phyloP scores from a whole-genome alignment of 73 alveolate species.

The Paramecium caudatum region DNA sequence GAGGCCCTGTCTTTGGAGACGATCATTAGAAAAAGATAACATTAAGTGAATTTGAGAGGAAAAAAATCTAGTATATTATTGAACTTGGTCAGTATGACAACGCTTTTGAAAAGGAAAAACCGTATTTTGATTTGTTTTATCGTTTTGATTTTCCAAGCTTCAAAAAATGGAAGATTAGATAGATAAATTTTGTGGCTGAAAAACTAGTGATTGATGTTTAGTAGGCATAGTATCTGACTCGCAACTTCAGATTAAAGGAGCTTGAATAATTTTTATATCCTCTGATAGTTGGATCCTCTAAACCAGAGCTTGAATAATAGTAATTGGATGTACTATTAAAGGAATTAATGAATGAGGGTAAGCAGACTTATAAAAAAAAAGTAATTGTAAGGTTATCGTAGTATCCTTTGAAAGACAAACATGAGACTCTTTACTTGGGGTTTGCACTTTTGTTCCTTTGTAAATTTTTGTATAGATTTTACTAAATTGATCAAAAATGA shows the following conservation, averaged over 20 bases:
- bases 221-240: neutral
- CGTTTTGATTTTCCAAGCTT: no score
- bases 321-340: neutral
- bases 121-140: no score
- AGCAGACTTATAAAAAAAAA: neutral
- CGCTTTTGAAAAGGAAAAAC: no score
- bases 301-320: no score
- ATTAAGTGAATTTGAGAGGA: no score
- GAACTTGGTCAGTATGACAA: no score
- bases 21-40: no score
- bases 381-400: neutral
- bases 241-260: conserved; percentile 15
- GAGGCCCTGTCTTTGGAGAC: no score
- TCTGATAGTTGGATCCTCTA: neutral
- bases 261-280: conserved; percentile 36
- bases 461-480: neutral
- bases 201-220: no score
- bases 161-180: no score
- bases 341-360: neutral
- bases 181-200: no score
- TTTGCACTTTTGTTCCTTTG: neutral
- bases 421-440: neutral
- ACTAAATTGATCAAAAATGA: neutral
- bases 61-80: no score
- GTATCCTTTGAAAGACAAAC: conserved; percentile 1